Conservation (phyloP, 371 early-diverging fungal species). For the Ordospora colligata region DNA sequence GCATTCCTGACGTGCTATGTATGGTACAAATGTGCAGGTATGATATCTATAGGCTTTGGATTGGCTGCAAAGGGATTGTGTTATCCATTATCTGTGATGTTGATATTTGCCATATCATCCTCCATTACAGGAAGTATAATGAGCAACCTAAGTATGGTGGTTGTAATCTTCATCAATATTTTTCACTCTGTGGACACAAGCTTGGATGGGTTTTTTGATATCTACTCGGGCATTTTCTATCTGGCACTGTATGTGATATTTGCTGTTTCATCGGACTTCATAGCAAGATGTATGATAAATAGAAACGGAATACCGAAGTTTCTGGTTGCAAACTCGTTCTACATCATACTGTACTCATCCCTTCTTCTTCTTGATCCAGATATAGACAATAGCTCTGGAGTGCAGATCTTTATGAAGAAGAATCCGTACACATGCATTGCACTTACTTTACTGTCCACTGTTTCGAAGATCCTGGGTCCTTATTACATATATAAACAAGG, state of each 20-base stretch:
- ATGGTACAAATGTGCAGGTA: not conserved
- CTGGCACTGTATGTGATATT: not conserved
- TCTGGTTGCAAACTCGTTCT: not conserved
- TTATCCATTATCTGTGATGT: slow-evolving; percentile 1
- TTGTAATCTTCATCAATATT: not conserved
- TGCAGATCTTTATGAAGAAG: not conserved
- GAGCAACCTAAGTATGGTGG: not conserved
- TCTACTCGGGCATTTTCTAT: not conserved
- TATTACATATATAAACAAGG: not conserved
- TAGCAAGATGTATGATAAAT: not conserved
- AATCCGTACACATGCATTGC: not conserved
- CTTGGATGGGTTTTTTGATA: not conserved
- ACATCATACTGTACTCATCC: not conserved
- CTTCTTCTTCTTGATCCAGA: not conserved
- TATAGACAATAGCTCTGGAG: not conserved
- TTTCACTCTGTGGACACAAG: not conserved
- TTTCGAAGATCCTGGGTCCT: not conserved
- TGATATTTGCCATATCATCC: not conserved
- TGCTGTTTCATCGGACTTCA: not conserved
- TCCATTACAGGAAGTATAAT: not conserved
- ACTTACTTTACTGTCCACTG: not conserved
- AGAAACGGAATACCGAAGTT: not conserved
- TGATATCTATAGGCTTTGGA: not conserved
- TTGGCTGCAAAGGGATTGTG: not conserved
- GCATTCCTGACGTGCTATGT: not conserved